Conservation (phyloP, 192 early-diverging fungal species). For the Linderina pennispora region DNA sequence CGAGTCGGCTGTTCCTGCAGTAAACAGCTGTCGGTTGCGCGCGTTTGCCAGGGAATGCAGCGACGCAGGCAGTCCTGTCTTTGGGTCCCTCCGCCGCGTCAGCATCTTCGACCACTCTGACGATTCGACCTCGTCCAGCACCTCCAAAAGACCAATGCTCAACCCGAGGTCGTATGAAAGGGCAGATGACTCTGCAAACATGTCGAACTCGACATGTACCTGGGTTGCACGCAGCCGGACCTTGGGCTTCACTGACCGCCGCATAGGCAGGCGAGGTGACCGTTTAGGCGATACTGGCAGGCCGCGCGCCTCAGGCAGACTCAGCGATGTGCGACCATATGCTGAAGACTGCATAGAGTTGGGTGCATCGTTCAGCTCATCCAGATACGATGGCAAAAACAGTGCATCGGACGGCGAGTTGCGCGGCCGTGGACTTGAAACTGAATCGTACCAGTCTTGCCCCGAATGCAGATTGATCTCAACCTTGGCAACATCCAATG, state of each 20-base stretch:
- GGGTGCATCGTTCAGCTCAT: slow-evolving; percentile 15
- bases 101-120: slow-evolving; percentile 49
- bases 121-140: slow-evolving; percentile 42
- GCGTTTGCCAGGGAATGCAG: slow-evolving; percentile 34
- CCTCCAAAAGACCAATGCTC: slow-evolving; percentile 35
- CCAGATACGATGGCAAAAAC: slow-evolving; percentile 35
- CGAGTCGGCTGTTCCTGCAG: slow-evolving; percentile 30
- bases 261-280: slow-evolving; percentile 1
- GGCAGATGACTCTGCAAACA: slow-evolving; percentile 27
- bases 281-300: slow-evolving; percentile 13
- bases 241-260: slow-evolving; percentile 37
- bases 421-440: no score
- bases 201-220: slow-evolving; percentile 37
- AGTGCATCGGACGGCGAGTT: slow-evolving; percentile 8
- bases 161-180: slow-evolving; percentile 33
- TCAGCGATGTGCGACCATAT: slow-evolving; percentile 19
- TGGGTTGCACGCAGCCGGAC: slow-evolving; percentile 35
- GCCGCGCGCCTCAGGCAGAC: slow-evolving; percentile 33
- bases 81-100: slow-evolving; percentile 36
- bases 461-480: slow-evolving; percentile 40
- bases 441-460: slow-evolving; percentile 37
- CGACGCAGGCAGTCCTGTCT: slow-evolving; percentile 36
- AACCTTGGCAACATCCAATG: slow-evolving; percentile 29
- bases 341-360: slow-evolving; percentile 4
- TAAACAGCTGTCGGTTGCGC: slow-evolving; percentile 42